Base-by-base conservation (phyloP, 75 land plant genomes). In the Pinus taeda region DNA sequence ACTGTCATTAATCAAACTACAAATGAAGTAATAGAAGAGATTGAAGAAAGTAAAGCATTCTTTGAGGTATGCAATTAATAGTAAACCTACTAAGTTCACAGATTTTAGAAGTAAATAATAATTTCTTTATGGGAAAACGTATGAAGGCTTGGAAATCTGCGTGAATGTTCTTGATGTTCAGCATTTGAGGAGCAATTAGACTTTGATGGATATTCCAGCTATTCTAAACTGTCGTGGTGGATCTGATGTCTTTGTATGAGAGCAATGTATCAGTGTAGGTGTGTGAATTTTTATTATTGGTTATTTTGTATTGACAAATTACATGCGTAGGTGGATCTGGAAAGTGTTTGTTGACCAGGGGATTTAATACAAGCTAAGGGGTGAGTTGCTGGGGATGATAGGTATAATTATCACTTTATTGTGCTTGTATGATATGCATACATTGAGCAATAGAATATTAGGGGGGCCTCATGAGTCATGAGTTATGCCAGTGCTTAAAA, bases 11-110 rank as follows among this genome's bases (percentile, higher is more conserved):
- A 95, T 80, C 77, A 75, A 66, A 45, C 61, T 49, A 93, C 81
- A 24, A 82, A 88, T 79, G 88, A 89, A 80, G 87, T 93, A 17
- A 86, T 97, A 71, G 99, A 97, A 80, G 99, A 97, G 76, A 89
- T 97, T 74, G 99, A 97, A 81, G 99, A 92, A 85, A 93, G 88
- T 86, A 91, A 82, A 78, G 99, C 98, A 57, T 97, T 97, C 77
- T 97, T 97, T 81, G 92, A 97, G 99, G 99, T 94, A 71, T 26
- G 74, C 8, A 14, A 69, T 37, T 69, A 42, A 39, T 20, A 20
- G 9, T 8, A 42, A 65, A 21, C 45, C 39, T 69, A 8, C 22
- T 69, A 39, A 21, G 42, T 69, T 42, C 49, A 42, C 15, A 17
- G 18, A 5, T 30, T 36, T 65, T 2, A 1, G n/a, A 33, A 65